Evolutionary conservation across 108 stramenopile genomes (phyloP).

Genomic region (Hondaea fermentalgiana): DNA sequence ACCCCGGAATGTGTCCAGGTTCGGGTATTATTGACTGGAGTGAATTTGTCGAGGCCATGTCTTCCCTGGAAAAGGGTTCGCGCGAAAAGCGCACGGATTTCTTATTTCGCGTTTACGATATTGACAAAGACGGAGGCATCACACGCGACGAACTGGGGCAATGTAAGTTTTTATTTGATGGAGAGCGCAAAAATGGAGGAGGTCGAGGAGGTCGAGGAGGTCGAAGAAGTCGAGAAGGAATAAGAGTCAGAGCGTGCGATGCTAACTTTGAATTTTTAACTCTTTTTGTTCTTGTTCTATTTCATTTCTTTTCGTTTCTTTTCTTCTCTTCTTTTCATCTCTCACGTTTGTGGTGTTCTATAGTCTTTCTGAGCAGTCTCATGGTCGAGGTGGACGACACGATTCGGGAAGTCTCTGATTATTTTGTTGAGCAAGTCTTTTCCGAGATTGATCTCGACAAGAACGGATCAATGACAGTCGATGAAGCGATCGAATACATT

Average conservation of each 20-base stretch:
- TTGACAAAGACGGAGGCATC: slow-evolving; percentile 6
- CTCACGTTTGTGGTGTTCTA: not conserved
- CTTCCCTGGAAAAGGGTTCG: slow-evolving; percentile 18
- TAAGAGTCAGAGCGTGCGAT: too few species aligned
- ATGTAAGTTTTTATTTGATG: not conserved
- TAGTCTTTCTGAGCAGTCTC: not conserved
- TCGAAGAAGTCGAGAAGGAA: too few species aligned
- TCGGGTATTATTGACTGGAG: slow-evolving; percentile 26
- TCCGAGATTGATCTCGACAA: not conserved
- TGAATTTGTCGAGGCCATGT: slow-evolving; percentile 22
- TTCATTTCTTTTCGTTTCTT: not conserved
- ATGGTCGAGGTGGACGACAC: slow-evolving; percentile 15
- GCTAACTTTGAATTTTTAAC: too few species aligned
- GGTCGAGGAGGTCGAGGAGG: not conserved
- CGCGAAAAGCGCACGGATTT: not conserved
- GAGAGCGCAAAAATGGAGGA: not conserved
- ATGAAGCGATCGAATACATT: not conserved
- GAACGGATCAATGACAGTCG: slow-evolving; percentile 1
- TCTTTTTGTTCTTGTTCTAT: too few species aligned
- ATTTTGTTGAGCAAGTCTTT: not conserved
- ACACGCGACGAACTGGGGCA: not conserved
- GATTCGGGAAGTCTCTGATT: slow-evolving; percentile 1
- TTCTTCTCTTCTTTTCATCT: not conserved
- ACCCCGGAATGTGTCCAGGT: not conserved
- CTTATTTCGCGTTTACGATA: slow-evolving; percentile 22